These are phyloP conservation scores for Penicillium hesseltinei DNA, from an alignment of 2,329 filamentous ascomycete genomes.

Conservation along the genomic window DNA sequence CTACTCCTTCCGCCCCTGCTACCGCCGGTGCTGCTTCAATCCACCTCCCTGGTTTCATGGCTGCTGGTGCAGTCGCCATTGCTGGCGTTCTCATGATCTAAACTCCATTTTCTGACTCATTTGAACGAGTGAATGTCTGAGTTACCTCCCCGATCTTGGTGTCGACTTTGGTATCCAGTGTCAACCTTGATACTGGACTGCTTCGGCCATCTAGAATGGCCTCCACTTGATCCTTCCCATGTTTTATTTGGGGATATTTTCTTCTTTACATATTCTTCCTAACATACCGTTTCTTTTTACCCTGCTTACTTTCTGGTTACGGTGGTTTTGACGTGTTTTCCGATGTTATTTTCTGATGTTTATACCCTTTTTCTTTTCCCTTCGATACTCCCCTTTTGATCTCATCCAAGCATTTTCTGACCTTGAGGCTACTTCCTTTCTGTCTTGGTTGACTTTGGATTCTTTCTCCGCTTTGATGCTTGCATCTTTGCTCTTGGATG, in stretches of 20 bases:
- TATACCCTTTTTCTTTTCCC: constrained; percentile 9
- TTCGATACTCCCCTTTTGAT: constrained; percentile 3
- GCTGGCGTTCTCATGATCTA: constrained; percentile 38
- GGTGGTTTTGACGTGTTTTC: constrained; percentile 6
- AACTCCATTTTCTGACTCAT: background rate
- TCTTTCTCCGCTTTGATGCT: constrained; percentile 1
- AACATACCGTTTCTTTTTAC: background rate
- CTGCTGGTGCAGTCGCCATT: constrained; percentile 32
- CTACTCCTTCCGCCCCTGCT: constrained; percentile 9
- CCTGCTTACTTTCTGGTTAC: background rate
- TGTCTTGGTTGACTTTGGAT: constrained; percentile 6
- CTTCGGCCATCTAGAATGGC: constrained; percentile 5
- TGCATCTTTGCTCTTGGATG: constrained; percentile 8
- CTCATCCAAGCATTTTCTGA: background rate
- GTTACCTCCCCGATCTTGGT: constrained; percentile 8
- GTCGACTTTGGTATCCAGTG: background rate
- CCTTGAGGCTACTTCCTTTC: constrained; percentile 1
- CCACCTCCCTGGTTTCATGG: constrained; percentile 28
- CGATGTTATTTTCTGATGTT: constrained; percentile 5
- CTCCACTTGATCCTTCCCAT: background rate
- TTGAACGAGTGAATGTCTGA: background rate
- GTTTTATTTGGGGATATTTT: background rate
- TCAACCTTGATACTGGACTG: background rate
- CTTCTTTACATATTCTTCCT: constrained; percentile 4
- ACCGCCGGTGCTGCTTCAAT: constrained; percentile 25